Conservation (phyloP, 2,329 filamentous ascomycete genomes). For the Ophiocordyceps robertsii region DNA sequence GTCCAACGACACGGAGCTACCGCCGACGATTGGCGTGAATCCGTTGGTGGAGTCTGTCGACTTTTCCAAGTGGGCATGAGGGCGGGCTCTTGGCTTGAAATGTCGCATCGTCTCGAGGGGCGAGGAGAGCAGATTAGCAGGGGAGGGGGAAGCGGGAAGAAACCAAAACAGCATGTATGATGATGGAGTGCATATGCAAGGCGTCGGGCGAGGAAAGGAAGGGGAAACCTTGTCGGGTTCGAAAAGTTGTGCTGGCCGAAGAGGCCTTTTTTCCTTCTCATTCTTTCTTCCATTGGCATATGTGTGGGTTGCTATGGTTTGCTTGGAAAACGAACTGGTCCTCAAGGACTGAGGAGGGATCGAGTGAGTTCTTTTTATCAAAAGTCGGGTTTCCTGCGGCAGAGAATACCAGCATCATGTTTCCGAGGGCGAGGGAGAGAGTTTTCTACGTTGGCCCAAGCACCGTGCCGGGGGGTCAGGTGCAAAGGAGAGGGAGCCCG, state of each 20-base stretch:
- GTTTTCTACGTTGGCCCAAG: too few relatives aligned
- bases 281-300: background rate
- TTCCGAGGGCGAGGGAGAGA: too few relatives aligned
- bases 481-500: too few relatives aligned
- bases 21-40: conserved; percentile 14
- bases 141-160: background rate
- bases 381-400: too few relatives aligned
- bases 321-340: background rate
- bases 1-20: conserved; percentile 40
- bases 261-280: too few relatives aligned
- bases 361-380: too few relatives aligned
- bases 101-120: background rate
- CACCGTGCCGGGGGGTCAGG: too few relatives aligned
- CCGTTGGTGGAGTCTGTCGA: conserved; percentile 23
- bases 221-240: background rate
- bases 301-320: background rate
- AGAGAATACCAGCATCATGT: too few relatives aligned
- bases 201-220: background rate
- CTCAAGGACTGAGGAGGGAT: too few relatives aligned
- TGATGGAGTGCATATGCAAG: background rate
- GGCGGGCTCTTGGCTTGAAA: background rate
- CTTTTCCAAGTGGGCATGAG: conserved; percentile 24
- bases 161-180: background rate
- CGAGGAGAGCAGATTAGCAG: background rate
- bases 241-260: background rate